These are phyloP conservation scores for Vitis hybrid DNA, from an alignment of 177 flowering plant genomes.

Conservation along the genomic window DNA sequence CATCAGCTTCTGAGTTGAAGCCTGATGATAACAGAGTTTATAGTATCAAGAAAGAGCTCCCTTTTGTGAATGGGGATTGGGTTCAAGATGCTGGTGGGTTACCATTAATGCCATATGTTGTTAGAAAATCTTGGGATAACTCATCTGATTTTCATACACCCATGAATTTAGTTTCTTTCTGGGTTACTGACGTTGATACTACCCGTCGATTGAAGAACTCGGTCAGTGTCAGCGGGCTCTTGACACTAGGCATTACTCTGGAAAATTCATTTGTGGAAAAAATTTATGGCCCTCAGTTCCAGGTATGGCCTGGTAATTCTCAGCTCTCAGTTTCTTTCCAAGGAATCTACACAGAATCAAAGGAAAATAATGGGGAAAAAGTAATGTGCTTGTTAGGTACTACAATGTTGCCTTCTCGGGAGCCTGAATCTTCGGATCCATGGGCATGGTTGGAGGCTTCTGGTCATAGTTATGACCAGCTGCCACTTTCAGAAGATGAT, in stretches of 20 bases:
- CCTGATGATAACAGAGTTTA: constrained; percentile 27
- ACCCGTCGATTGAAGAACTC: constrained; percentile 33
- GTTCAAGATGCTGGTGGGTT: constrained; percentile 38
- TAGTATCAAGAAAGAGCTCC: constrained; percentile 40
- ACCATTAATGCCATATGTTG: constrained; percentile 67
- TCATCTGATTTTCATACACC: constrained; percentile 18
- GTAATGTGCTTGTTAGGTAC: constrained; percentile 73
- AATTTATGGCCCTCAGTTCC: constrained; percentile 43
- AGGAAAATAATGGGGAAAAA: constrained; percentile 59
- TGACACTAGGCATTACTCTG: constrained; percentile 47
- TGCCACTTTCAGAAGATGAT: constrained; percentile 72
- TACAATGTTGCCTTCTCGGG: constrained; percentile 69
- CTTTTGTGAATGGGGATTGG: constrained; percentile 76
- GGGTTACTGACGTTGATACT: constrained; percentile 45
- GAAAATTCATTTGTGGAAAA: constrained; percentile 21
- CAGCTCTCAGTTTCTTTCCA: constrained; percentile 52
- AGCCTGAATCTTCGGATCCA: constrained; percentile 48
- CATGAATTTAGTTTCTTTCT: constrained; percentile 47
- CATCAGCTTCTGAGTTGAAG: constrained; percentile 51
- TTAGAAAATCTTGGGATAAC: constrained; percentile 10
- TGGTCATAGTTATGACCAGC: constrained; percentile 27
- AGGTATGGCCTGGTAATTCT: constrained; percentile 51
- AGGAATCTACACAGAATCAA: constrained; percentile 69
- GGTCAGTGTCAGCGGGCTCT: constrained; percentile 45
- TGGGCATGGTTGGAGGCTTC: constrained; percentile 58